These are phyloP conservation scores for Asterella californica DNA, from an alignment of 225 moss, liverwort and hornwort species.

Conservation along the genomic window DNA sequence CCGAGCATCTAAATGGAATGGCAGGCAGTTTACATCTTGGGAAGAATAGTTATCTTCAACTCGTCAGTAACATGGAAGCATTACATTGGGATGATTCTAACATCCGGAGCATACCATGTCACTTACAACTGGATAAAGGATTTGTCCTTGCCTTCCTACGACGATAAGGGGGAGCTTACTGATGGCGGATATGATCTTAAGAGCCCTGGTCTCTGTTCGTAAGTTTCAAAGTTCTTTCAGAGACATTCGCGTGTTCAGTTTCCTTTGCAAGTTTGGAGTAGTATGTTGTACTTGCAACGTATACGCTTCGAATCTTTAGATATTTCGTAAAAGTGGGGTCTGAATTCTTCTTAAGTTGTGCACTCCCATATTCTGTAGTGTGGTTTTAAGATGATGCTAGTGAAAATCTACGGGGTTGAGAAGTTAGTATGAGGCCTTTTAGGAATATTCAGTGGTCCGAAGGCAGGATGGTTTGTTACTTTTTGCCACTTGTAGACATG, in stretches of 20 bases:
- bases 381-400: not conserved
- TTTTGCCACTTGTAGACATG: not conserved
- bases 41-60: conserved; percentile 32
- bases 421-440: not conserved
- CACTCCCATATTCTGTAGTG: not conserved
- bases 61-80: conserved; percentile 55
- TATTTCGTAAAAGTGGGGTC: not conserved
- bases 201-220: conserved; percentile 61
- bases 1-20: not conserved
- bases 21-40: conserved; percentile 37
- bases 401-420: not conserved
- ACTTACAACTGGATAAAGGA: conserved; percentile 75
- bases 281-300: not conserved
- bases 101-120: conserved; percentile 64
- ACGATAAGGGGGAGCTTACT: conserved; percentile 67
- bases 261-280: not conserved
- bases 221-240: not conserved
- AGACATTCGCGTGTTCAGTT: not conserved
- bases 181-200: conserved; percentile 92
- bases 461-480: not conserved
- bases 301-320: not conserved
- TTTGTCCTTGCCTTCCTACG: conserved; percentile 60
- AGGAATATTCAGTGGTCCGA: too few relatives aligned
- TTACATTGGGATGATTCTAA: conserved; percentile 50
- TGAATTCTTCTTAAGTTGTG: not conserved